Conservation (phyloP, 306 rosid genomes). For the Albizia julibrissin region DNA sequence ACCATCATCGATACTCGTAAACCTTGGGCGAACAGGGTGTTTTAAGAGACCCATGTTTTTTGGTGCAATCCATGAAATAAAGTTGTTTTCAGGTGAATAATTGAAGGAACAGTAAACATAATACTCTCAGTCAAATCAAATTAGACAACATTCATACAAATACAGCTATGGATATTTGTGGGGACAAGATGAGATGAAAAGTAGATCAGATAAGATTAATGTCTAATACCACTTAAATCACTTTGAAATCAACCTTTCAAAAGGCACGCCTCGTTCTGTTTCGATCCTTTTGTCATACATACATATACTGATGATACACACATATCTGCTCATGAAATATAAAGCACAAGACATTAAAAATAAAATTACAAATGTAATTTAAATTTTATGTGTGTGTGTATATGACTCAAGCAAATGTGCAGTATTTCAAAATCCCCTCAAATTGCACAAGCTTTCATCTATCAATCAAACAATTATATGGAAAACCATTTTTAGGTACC, state of each 20-base stretch:
- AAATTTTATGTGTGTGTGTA: too few relatives aligned
- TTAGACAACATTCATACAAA: background rate
- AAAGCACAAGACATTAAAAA: too few relatives aligned
- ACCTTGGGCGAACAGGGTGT: background rate
- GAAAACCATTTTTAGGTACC: too few relatives aligned
- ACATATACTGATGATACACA: too few relatives aligned
- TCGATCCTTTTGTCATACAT: background rate
- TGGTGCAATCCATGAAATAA: background rate
- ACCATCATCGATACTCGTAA: background rate
- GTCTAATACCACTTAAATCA: background rate
- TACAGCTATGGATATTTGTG: background rate
- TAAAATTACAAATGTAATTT: too few relatives aligned
- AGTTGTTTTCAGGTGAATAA: background rate
- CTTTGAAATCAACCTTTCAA: background rate
- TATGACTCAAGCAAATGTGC: too few relatives aligned
- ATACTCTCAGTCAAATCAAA: background rate
- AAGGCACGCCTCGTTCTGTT: background rate
- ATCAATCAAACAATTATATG: too few relatives aligned
- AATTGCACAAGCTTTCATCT: too few relatives aligned
- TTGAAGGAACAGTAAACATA: background rate
- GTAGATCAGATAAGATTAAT: constrained; percentile 7
- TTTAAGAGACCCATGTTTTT: background rate
- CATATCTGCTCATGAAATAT: too few relatives aligned
- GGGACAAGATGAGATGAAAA: background rate
- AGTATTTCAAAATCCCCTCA: too few relatives aligned